phyloP scores from a whole-genome alignment of 352 stramenopile genomes.

The Phytophthora cajani region DNA sequence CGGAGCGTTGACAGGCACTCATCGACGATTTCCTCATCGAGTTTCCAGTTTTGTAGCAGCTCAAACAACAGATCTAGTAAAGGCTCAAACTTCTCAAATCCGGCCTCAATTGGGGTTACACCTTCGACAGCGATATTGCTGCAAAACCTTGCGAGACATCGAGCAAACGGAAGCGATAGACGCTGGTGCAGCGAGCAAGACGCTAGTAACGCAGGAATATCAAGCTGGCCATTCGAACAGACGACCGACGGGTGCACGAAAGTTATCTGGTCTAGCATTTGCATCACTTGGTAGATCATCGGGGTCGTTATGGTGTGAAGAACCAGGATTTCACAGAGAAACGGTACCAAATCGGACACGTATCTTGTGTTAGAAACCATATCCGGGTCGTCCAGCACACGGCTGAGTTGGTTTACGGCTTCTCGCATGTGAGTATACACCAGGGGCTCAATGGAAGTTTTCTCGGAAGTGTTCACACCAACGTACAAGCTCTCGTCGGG shows the following conservation, averaged over 20 bases:
- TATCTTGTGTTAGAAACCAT: constrained; percentile 22
- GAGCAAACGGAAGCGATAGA: constrained; percentile 27
- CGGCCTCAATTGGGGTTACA: not conserved
- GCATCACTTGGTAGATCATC: constrained; percentile 33
- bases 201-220: constrained; percentile 28
- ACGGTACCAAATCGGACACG: constrained; percentile 19
- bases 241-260: constrained; percentile 35
- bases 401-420: constrained; percentile 27
- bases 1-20: constrained; percentile 9
- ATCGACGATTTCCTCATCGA: constrained; percentile 28
- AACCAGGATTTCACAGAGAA: constrained; percentile 31
- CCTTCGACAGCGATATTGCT: constrained; percentile 23
- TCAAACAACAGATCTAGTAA: constrained; percentile 29
- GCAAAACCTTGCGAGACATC: constrained; percentile 19
- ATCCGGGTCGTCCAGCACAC: constrained; percentile 32
- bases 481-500: constrained; percentile 12
- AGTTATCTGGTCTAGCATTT: constrained; percentile 29
- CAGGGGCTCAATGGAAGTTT: constrained; percentile 18
- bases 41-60: constrained; percentile 29
- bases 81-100: not conserved
- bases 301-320: constrained; percentile 30
- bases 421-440: constrained; percentile 23
- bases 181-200: constrained; percentile 35
- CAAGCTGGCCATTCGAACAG: constrained; percentile 6
- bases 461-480: constrained; percentile 26